Evolutionary conservation across 2,329 filamentous ascomycete genomes (phyloP).

Genomic region (Stylonectria norvegica): DNA sequence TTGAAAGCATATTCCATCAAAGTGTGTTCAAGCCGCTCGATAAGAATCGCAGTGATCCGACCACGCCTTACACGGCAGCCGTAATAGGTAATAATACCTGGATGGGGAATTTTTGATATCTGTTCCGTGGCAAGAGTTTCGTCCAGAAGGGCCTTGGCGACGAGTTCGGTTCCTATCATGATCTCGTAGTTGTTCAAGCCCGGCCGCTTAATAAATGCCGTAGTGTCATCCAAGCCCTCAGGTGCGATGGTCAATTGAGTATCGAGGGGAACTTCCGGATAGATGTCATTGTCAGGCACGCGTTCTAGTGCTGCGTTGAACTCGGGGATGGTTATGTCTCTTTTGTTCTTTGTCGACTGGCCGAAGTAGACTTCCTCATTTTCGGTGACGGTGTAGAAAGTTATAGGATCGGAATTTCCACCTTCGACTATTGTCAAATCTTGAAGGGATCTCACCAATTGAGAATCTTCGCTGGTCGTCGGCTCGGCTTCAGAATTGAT

Average conservation of each 20-base stretch:
- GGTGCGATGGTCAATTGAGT: conserved; percentile 4
- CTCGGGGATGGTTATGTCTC: conserved; percentile 6
- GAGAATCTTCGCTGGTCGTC: conserved; percentile 2
- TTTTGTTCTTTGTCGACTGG: conserved; percentile 9
- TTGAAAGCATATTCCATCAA: neutral
- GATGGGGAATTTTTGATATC: conserved; percentile 6
- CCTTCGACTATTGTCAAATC: conserved; percentile 9
- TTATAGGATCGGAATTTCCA: conserved; percentile 7
- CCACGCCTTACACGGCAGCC: conserved; percentile 7
- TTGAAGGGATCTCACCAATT: conserved; percentile 1
- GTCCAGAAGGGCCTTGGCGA: conserved; percentile 1
- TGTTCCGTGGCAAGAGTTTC: conserved; percentile 8
- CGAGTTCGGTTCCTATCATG: conserved; percentile 2
- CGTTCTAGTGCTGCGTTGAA: conserved; percentile 1
- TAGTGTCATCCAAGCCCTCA: conserved; percentile 1
- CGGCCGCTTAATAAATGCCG: conserved; percentile 7
- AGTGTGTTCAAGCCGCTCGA: conserved; percentile 5
- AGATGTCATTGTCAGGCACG: conserved; percentile 6
- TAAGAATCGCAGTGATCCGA: conserved; percentile 8
- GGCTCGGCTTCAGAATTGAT: no score
- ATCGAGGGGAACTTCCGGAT: conserved; percentile 3
- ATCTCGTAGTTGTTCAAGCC: conserved; percentile 4
- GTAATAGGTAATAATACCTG: conserved; percentile 7
- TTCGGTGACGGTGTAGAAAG: conserved; percentile 7
- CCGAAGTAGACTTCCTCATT: conserved; percentile 12